Base-by-base conservation (phyloP, 345 rosid genomes). In the Salix arbutifolia region DNA sequence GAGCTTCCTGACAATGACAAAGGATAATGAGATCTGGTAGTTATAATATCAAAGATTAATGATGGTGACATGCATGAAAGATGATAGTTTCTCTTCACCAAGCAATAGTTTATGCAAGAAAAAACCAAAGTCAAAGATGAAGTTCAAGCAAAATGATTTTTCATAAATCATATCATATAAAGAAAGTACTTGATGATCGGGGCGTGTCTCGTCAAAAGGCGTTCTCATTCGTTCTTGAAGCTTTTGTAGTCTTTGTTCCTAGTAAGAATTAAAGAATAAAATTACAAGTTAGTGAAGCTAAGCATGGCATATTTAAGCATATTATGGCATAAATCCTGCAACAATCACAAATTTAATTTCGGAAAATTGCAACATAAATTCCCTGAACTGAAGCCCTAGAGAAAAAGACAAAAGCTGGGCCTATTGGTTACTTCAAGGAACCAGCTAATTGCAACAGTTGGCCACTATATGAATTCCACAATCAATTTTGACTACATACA, bases 201-300 rank as follows among this genome's bases (percentile, higher is more conserved):
- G 93, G 71, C 90, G 86, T 76, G 88, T 86, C 87, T 92, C 99
- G 1, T 96, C 99, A 44, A 89, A 96, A 72, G 95, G 97, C 72
- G 85, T 77, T 40, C 80, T 83, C 53, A 92, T 21, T 75, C 99
- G 91, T 66, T 92, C 91, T 86, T 91, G 94, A 81, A 96, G 92
- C 85, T 81, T 90, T 73, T 80, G 85, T 71, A 96, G 94, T 87
- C 94, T 84, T 77, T 86, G 88, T 79, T 89, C 97, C 98, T 93
- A 81, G 35, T 74, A 83, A 58, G 68, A 74, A 46, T 68, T 50
- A 50, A 70, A 60, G 19, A 80, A 53, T 17, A 80, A 69, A 5
- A 38, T 17, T 48, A 18, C 44, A 50, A 26, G 1, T 6, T 26
- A 71, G 72, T 30, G 52, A 60, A 38, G 31, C 19, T 52, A 30